Conservation (phyloP, 1,284 basidiomycete genomes). For the Fistulina hepatica region DNA sequence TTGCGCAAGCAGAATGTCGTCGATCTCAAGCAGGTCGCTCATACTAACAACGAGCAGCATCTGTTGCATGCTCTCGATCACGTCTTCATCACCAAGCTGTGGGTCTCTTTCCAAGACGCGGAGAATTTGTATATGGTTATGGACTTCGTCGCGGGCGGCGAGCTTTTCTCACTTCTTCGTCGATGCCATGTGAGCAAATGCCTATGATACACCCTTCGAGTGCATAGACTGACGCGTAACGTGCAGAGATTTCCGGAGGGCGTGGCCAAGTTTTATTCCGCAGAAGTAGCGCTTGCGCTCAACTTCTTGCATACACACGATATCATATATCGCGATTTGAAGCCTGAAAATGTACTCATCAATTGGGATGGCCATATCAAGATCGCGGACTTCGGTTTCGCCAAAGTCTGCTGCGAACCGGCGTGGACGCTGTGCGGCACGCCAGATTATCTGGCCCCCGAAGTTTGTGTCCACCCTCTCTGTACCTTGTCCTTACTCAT, state of each 20-base stretch:
- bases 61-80: constrained; percentile 88
- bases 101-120: constrained; percentile 94
- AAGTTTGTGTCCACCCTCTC: constrained; percentile 35
- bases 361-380: constrained; percentile 95
- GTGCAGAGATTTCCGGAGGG: constrained; percentile 90
- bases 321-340: constrained; percentile 96
- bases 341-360: constrained; percentile 94
- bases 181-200: constrained; percentile 73
- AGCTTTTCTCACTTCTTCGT: constrained; percentile 86
- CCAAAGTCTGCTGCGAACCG: constrained; percentile 81
- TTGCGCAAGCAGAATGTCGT: constrained; percentile 92
- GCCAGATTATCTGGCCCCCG: constrained; percentile 92
- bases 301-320: constrained; percentile 86
- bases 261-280: constrained; percentile 98
- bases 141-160: constrained; percentile 98
- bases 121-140: constrained; percentile 99
- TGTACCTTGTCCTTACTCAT: constrained; percentile 4
- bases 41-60: constrained; percentile 92
- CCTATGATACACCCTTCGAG: constrained; percentile 2
- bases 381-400: constrained; percentile 97
- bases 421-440: constrained; percentile 98
- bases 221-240: constrained; percentile 6
- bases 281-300: constrained; percentile 92
- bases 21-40: constrained; percentile 93
- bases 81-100: constrained; percentile 95